Base-by-base conservation (phyloP, 257 asterid species). In the Solanum pimpinellifolium region DNA sequence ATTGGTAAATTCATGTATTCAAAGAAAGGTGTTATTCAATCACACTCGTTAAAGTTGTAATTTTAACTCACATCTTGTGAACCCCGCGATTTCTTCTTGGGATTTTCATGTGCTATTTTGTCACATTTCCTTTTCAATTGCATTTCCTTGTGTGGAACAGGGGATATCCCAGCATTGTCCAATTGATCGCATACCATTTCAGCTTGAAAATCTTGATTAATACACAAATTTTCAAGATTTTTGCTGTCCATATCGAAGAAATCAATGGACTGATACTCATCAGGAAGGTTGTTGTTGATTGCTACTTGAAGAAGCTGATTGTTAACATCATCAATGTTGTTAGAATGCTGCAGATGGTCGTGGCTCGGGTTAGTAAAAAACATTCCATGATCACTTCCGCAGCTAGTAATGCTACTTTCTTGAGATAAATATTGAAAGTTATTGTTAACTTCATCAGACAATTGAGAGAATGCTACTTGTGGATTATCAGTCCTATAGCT, bases 21-120 rank as follows among this genome's bases (percentile, higher is more conserved):
- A 41, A 42, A 84, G 16, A 42, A 42, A 68, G 82, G 44, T 62
- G 44, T 62, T 84, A 66, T n/a, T 41, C 42, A 84, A 25, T 84
- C 4, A 2, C 27, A 4, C 15, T 27, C 49, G 25, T 27, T 80
- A 80, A 78, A 27, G 42, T 80, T 80, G 6, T 49, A 49, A 31
- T 11, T 11, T 86, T 2, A 25, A 87, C 98, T 92, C 88, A 94
- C 97, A n/a, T 92, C 78, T 92, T 88, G 90, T 39, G 93, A 49
- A 23, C 60, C 90, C 2, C 97, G 89, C 47, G 94, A 82, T 88
- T 91, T 92, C 88, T 92, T 96, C 93, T 89, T 92, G 0, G 93
- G 92, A 81, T 75, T 88, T 41, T 87, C 88, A 4, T 88, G 68
- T 68, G 74, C 68, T 16, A 88, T 7, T 21, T 66, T 83, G 2